Evolutionary conservation across 768 basidiomycete species (phyloP), one percentile per base, ranked within the genome.

Genomic region (Strobilomyces echinocephalus): DNA sequence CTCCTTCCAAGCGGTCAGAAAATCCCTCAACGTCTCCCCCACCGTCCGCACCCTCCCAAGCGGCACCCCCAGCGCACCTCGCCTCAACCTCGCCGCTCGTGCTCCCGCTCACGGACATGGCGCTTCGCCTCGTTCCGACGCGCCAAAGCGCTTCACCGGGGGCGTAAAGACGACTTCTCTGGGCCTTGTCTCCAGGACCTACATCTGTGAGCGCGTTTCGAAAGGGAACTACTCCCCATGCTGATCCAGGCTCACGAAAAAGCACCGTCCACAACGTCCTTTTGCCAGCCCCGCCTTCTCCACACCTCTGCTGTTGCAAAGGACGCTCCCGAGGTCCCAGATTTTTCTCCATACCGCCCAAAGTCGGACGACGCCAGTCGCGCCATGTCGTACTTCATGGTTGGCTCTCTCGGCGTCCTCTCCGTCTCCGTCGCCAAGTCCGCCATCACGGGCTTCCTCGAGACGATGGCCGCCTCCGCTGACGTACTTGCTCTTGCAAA

Each of bases 401-500:
- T 92, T 58, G 90, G 92, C 63, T 80, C 92, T 39, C 80, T 97
- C 64, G 97, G 97, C 66, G 81, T 97, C 65, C 82, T 99, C 72
- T 86, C 91, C 58, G 97, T 95, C 51, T 92, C 92, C 18, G 91
- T 84, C 54, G 95, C 95, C 63, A 95, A 98, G 76, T 91, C 92
- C 31, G 84, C 87, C 61, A 85, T 98, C 60, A 83, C 91, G 56
- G 95, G 95, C 72, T 95, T 98, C 75, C 78, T 99, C 56, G 83
- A 87, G 66, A 94, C 92, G 58, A 95, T 99, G 93, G 81, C 91
- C 49, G 97, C 97, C 21, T 95, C 94, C 36, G 94, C 95, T 34
- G 97, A 99, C 68, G 95, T 99, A 49, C 85, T 98, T 63, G 97
- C 97, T 46, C 80, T 98, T 60, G 97, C 97, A 56, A 98, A 97